Evolutionary conservation across 192 early-diverging fungal genomes (phyloP), one percentile per base, ranked within the genome.

Genomic region (Paraglomus occultum): DNA sequence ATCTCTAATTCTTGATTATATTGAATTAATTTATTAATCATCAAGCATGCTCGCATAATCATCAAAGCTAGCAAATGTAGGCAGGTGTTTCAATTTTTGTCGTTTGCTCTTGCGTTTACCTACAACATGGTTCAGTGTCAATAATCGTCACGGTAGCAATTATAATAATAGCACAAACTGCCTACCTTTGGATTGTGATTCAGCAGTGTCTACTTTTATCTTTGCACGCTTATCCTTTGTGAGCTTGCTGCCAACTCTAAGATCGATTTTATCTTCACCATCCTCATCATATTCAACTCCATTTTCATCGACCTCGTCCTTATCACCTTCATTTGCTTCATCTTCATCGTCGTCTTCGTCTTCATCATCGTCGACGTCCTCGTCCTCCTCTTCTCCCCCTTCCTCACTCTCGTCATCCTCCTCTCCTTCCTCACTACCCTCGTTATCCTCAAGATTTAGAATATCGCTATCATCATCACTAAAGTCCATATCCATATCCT

Each of bases 61-160:
- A 59, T 90, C 89, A 71, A 83, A 83, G n/a, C 86, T 84, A 20
- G 81, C 89, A 72, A 90, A 87, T 50, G 85, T 79, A n/a, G 89
- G 89, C 64, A 88, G 52, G 66, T 80, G 82, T 38, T 69, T 75
- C 63, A 81, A 80, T 80, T 86, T 80, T 64, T 72, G 64, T 31
- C 80, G 82, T 66, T 79, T 81, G 77, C 84, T 85, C 62, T 85
- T 67, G 47, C 67, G 1, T 31, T 31, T 31, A 31, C 31, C 31
- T 31, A 31, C 3, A 31, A 31, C 1, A 31, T 3, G 31, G 31
- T 31, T 31, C 31, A 31, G 31, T 31, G 31, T 31, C 3, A 31
- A 31, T 31, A 1, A 31, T 31, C 31, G 31, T 31, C 1, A 3
- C 31, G 3, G 31, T 31, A 31, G 31, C 31, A 31, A 31, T 31